These are phyloP conservation scores for Zymoseptoria brevis DNA, from an alignment of 2,329 filamentous ascomycete genomes.

Conservation along the genomic window DNA sequence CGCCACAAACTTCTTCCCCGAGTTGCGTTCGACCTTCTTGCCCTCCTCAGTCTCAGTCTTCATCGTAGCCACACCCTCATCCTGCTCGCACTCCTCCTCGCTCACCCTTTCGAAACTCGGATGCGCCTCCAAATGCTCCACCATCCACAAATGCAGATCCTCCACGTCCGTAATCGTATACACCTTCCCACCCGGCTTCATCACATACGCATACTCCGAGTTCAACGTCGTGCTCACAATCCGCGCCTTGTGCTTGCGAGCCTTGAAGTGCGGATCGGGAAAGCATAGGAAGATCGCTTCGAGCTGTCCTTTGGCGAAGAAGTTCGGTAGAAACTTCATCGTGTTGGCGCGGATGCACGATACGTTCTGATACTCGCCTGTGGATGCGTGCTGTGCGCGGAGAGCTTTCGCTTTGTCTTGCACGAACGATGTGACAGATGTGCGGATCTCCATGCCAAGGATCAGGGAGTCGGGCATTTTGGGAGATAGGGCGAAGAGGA, in stretches of 20 bases:
- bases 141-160: constrained; percentile 90
- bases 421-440: constrained; percentile 83
- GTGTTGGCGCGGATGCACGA: constrained; percentile 85
- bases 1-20: constrained; percentile 83
- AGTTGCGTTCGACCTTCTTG: constrained; percentile 89
- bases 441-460: constrained; percentile 86
- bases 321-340: constrained; percentile 99
- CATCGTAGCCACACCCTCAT: constrained; percentile 69
- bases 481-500: constrained; percentile 78
- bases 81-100: constrained; percentile 54
- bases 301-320: constrained; percentile 75
- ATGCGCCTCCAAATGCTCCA: constrained; percentile 70
- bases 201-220: constrained; percentile 84
- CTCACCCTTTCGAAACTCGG: constrained; percentile 69
- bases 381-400: constrained; percentile 47
- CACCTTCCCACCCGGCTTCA: constrained; percentile 74
- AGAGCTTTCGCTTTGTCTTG: constrained; percentile 79
- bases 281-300: constrained; percentile 96
- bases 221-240: constrained; percentile 85
- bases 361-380: constrained; percentile 67
- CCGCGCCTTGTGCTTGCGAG: constrained; percentile 90
- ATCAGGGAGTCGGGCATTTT: constrained; percentile 74
- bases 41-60: constrained; percentile 85
- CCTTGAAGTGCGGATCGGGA: constrained; percentile 96
- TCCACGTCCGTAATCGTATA: constrained; percentile 98